Percentiles rank a stretch among this genome's conserved stretches.
These are phyloP conservation scores for Tylopilus felleus DNA, from an alignment of 768 basidiomycete genomes.

Conservation along the genomic window DNA sequence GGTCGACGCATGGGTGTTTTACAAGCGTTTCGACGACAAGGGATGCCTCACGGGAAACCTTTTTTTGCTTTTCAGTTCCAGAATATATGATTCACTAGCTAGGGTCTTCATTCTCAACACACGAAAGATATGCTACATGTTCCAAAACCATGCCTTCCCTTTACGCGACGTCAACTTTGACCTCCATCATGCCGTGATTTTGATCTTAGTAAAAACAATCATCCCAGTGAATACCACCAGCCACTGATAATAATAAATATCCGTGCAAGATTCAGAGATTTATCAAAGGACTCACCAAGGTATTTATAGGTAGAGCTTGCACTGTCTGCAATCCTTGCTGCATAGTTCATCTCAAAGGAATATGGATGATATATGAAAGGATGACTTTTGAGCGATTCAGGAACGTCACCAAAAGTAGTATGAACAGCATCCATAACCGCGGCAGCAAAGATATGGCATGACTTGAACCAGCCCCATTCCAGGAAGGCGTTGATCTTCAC, in stretches of 20 bases:
- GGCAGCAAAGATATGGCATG: not conserved
- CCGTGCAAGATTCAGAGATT: not conserved
- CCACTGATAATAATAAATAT: too few relatives aligned
- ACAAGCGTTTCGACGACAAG: constrained; percentile 60
- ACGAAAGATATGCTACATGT: too few relatives aligned
- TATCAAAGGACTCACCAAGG: not conserved
- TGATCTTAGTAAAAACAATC: too few relatives aligned
- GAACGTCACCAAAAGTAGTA: not conserved
- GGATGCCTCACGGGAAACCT: too few relatives aligned
- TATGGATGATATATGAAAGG: not conserved
- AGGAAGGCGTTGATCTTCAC: not conserved
- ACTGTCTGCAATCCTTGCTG: not conserved
- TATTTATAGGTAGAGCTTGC: not conserved
- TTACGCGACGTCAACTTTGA: too few relatives aligned
- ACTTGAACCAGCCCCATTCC: not conserved
- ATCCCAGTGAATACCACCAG: too few relatives aligned
- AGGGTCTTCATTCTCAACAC: too few relatives aligned
- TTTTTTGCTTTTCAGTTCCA: too few relatives aligned
- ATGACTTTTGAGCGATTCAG: not conserved
- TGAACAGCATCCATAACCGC: not conserved
- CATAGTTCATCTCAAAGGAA: not conserved
- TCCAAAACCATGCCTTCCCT: too few relatives aligned
- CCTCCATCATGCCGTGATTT: too few relatives aligned
- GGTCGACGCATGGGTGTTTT: constrained; percentile 83
- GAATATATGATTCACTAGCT: too few relatives aligned